Evolutionary conservation across 208 protist genomes (phyloP).

Genomic region (Acanthamoeba castellanii): DNA sequence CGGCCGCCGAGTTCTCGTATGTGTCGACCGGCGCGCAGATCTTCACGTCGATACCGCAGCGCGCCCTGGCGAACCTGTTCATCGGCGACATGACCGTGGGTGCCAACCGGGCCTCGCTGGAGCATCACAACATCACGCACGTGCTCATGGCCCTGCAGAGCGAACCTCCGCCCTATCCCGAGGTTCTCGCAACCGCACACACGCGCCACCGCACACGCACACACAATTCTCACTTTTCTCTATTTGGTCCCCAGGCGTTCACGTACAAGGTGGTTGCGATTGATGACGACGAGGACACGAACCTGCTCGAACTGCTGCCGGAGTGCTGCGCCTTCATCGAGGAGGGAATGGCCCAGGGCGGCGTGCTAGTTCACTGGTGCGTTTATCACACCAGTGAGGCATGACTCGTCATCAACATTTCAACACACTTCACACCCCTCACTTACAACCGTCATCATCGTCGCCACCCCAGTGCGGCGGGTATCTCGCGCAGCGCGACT

Average conservation of each 20-base stretch:
- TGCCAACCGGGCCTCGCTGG: neutral
- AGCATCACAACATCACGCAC: slow-evolving; percentile 41
- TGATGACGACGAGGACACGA: slow-evolving; percentile 10
- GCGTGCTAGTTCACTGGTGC: slow-evolving; percentile 32
- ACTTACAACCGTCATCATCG: neutral
- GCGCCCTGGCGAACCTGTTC: slow-evolving; percentile 17
- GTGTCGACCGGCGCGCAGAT: neutral
- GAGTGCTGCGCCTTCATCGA: slow-evolving; percentile 30
- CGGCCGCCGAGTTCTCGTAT: neutral
- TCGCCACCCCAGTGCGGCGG: neutral
- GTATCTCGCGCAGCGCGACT: slow-evolving; percentile 4
- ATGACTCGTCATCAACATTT: too few species aligned
- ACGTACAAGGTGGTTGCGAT: slow-evolving; percentile 13
- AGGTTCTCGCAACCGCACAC: neutral
- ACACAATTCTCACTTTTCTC: neutral
- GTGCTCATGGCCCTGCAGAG: slow-evolving; percentile 26
- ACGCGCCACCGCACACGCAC: too few species aligned
- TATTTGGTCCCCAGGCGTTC: neutral
- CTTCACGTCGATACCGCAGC: slow-evolving; percentile 25
- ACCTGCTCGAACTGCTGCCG: slow-evolving; percentile 10
- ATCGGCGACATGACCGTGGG: slow-evolving; percentile 23
- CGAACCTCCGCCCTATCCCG: slow-evolving; percentile 15
- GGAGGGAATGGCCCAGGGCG: slow-evolving; percentile 35
- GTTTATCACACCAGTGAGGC: neutral
- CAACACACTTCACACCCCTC: neutral